Conservation (phyloP, 495 filamentous ascomycete genomes). For the Tuber brumale region DNA sequence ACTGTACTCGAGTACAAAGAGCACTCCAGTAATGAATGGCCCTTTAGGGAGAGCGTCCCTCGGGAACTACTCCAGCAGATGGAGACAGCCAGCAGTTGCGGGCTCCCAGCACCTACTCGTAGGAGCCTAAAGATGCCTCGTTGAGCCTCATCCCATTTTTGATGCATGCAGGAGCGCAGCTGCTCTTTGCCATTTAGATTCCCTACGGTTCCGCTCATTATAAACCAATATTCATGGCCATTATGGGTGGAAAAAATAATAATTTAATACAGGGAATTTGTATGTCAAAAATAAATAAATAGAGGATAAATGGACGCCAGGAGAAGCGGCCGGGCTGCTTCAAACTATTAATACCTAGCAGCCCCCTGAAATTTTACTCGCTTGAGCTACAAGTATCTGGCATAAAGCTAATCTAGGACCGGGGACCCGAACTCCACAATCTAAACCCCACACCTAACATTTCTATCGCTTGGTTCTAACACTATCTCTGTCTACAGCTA, state of each 20-base stretch:
- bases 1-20: too few relatives aligned
- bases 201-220: too few relatives aligned
- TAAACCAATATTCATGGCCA: too few relatives aligned
- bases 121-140: background rate
- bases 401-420: too few relatives aligned
- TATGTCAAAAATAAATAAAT: too few relatives aligned
- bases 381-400: too few relatives aligned
- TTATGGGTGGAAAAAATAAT: too few relatives aligned
- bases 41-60: background rate
- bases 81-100: background rate
- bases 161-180: background rate
- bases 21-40: background rate
- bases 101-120: background rate
- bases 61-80: background rate
- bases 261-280: too few relatives aligned
- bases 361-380: too few relatives aligned
- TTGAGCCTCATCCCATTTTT: background rate
- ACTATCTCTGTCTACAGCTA: background rate
- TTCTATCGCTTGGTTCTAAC: background rate
- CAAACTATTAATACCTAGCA: too few relatives aligned
- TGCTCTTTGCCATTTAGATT: background rate
- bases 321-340: too few relatives aligned
- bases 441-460: background rate
- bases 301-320: too few relatives aligned
- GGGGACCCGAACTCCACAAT: background rate